Conservation (phyloP, 2,329 filamentous ascomycete species). For the Zymoseptoria brevis region DNA sequence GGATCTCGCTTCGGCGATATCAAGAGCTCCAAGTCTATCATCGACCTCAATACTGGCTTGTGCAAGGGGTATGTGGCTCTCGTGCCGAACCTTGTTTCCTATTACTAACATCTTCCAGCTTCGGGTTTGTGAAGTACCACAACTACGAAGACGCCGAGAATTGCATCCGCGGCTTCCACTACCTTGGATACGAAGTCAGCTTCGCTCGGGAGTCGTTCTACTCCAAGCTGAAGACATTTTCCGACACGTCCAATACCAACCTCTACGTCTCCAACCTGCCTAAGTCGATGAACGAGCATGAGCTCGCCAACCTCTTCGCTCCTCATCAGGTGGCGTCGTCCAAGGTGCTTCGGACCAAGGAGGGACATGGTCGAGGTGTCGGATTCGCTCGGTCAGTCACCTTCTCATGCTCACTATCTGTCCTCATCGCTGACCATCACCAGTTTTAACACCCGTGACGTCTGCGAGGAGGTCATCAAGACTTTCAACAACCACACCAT, state of each 20-base stretch:
- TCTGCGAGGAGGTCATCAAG: slow-evolving; percentile 82
- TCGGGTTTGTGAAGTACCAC: slow-evolving; percentile 94
- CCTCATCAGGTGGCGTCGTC: slow-evolving; percentile 81
- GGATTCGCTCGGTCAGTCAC: slow-evolving; percentile 80
- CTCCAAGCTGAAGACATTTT: slow-evolving; percentile 87
- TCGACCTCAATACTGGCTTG: slow-evolving; percentile 82
- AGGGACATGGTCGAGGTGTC: slow-evolving; percentile 85
- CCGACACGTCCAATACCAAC: slow-evolving; percentile 84
- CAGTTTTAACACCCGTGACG: slow-evolving; percentile 81
- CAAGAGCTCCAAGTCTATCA: slow-evolving; percentile 96
- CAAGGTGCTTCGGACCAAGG: slow-evolving; percentile 83
- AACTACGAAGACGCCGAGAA: slow-evolving; percentile 83
- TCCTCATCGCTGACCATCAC: slow-evolving; percentile 9
- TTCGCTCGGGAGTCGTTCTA: slow-evolving; percentile 99
- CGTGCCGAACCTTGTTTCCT: slow-evolving; percentile 5
- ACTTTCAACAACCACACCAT: slow-evolving; percentile 67
- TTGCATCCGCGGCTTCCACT: slow-evolving; percentile 92
- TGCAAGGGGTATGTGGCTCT: slow-evolving; percentile 75
- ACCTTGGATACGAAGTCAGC: slow-evolving; percentile 91
- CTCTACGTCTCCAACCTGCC: slow-evolving; percentile 97
- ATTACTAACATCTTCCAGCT: slow-evolving; percentile 49
- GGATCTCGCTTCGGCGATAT: slow-evolving; percentile 85
- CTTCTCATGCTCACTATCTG: slow-evolving; percentile 2
- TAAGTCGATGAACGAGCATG: slow-evolving; percentile 81
- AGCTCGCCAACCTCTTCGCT: slow-evolving; percentile 68